A percentile compares a stretch with the other conserved stretches of the same genome.
These are phyloP conservation scores for Lepidium campestre DNA, from an alignment of 441 rosid genomes.

Conservation along the genomic window DNA sequence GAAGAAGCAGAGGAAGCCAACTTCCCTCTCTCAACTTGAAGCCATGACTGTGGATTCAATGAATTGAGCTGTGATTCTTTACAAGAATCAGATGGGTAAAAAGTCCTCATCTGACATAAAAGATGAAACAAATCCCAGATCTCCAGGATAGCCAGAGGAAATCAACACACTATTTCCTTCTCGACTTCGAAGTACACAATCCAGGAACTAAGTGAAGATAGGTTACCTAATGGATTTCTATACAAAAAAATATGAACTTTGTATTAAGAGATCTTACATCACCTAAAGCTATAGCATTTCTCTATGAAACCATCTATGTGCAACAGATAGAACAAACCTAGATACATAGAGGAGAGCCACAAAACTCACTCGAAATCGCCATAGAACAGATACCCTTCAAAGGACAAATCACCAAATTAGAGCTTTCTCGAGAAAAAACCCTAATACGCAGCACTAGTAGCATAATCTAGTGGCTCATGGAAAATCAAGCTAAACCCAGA, in stretches of 20 bases:
- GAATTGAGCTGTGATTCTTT: conserved; percentile 79
- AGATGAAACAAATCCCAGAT: conserved; percentile 88
- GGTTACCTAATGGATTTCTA: conserved; percentile 18
- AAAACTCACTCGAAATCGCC: conserved; percentile 16
- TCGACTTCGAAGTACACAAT: conserved; percentile 17
- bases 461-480: conserved; percentile 37
- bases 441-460: conserved; percentile 16
- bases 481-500: conserved; percentile 38
- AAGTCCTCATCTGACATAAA: conserved; percentile 88
- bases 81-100: conserved; percentile 75
- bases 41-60: conserved; percentile 98
- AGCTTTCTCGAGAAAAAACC: conserved; percentile 35
- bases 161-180: conserved; percentile 20
- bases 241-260: conserved; percentile 24
- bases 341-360: conserved; percentile 14
- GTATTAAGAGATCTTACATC: conserved; percentile 20
- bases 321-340: conserved; percentile 20
- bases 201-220: conserved; percentile 5
- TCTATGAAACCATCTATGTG: conserved; percentile 15
- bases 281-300: conserved; percentile 32
- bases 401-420: conserved; percentile 23
- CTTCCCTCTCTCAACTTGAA: conserved; percentile 98
- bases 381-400: not conserved
- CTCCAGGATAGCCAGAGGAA: conserved; percentile 74
- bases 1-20: conserved; percentile 49